phyloP scores from a whole-genome alignment of 2,329 filamentous ascomycete species.

The Diplodia scrobiculata region DNA sequence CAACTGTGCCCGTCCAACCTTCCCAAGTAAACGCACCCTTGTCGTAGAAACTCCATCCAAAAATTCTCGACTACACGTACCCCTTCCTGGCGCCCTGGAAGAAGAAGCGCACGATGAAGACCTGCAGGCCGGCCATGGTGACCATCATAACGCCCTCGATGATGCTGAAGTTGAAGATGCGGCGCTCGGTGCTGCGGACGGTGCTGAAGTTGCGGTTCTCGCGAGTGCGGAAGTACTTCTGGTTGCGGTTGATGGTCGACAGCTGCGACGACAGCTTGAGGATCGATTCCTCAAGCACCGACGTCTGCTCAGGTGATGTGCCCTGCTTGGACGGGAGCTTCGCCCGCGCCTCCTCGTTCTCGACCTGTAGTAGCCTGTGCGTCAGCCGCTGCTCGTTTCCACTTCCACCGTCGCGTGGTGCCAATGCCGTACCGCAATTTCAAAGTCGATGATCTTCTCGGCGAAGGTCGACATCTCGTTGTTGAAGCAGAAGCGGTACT shows the following conservation, averaged over 20 bases:
- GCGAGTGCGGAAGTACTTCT: constrained; percentile 98
- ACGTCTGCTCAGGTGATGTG: constrained; percentile 84
- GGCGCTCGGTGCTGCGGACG: constrained; percentile 88
- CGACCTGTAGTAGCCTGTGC: constrained; percentile 63
- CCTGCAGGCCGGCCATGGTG: constrained; percentile 92
- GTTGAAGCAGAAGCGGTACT: constrained; percentile 97
- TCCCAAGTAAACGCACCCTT: not conserved
- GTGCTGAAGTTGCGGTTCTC: constrained; percentile 99
- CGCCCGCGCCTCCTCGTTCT: constrained; percentile 77
- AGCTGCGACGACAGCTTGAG: constrained; percentile 92
- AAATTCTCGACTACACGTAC: constrained; percentile 37
- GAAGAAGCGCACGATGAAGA: constrained; percentile 97
- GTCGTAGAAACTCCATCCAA: not conserved
- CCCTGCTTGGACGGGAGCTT: constrained; percentile 86
- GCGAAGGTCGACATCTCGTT: constrained; percentile 98
- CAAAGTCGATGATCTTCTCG: constrained; percentile 97
- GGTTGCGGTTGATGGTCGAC: constrained; percentile 91
- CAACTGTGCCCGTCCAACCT: not conserved
- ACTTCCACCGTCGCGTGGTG: not conserved
- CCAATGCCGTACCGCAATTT: constrained; percentile 73
- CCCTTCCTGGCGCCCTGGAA: constrained; percentile 84
- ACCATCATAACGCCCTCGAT: constrained; percentile 90
- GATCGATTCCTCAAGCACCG: constrained; percentile 85
- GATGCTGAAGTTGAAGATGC: constrained; percentile 96
- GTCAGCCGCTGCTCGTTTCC: not conserved